Evolutionary conservation across 208 protist genomes (phyloP), one percentile per base, ranked within the genome.

Genomic region (Baffinella frigidus): DNA sequence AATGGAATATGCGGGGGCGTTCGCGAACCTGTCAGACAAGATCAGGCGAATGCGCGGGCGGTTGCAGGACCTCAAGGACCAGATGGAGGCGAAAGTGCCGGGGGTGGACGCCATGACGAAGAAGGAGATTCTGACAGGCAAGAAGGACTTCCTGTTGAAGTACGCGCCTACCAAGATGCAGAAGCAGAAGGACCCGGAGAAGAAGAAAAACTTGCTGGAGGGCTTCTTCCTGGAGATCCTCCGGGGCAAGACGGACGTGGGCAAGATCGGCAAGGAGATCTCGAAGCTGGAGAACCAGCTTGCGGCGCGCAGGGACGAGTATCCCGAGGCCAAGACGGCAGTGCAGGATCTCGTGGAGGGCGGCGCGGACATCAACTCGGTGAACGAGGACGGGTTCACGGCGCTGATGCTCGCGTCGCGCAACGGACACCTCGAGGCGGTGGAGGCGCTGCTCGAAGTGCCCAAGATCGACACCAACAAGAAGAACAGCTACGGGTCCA

Each of bases 331-430:
- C 3, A 90, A 90, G 56, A 90, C 83, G 14, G 43, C 41, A 0
- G 35, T 74, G 20, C 56, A 90, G 30, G 14, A 67, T 35, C 41
- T 90, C 10, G 10, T 64, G 24, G 83, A 72, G 83, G 10, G 36
- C 10, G 50, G 50, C 43, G 83, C 56, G 3, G 83, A 90, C 39
- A 72, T 90, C 83, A 90, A 90, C 30, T 33, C 17, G 11, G 41
- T 72, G n/a, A 20, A 72, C 64, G 3, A 90, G 33, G 83, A 90
- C 73, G 83, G 56, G 36, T 90, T 90, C 56, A 73, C 83, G 2
- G 50, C 83, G 44, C 45, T 90, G 33, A 90, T 90, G 83, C 41
- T 64, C 20, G 83, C 83, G 11, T 44, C 83, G 7, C 83, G 83
- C 33, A 90, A 90, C 38, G 83, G 83, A 38, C 83, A 90, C 45